Percentiles rank a stretch among this genome's conserved stretches.
These are phyloP conservation scores for Calonectria pseudoturangicola DNA, from an alignment of 2,329 filamentous ascomycete species.

Conservation along the genomic window DNA sequence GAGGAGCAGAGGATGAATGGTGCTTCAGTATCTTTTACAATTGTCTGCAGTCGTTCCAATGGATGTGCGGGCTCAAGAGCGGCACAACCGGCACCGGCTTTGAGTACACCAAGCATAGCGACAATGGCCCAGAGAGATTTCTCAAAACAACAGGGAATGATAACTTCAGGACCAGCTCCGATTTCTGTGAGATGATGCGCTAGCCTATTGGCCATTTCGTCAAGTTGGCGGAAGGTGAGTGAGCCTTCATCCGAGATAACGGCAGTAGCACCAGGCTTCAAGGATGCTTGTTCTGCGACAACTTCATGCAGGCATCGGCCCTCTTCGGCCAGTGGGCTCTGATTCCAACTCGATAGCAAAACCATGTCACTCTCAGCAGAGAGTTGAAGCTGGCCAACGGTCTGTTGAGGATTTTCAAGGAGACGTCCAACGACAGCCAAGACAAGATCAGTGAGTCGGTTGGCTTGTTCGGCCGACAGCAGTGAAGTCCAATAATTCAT, in stretches of 20 bases:
- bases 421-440: background rate
- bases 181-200: background rate
- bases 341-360: background rate
- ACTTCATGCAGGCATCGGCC: background rate
- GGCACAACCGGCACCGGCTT: background rate
- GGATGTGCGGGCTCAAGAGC: constrained; percentile 11
- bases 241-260: background rate
- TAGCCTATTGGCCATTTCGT: constrained; percentile 2
- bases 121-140: constrained; percentile 8
- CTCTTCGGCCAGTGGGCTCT: background rate
- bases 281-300: background rate
- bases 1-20: constrained; percentile 2
- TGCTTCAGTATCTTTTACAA: background rate
- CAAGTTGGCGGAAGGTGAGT: background rate
- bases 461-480: background rate
- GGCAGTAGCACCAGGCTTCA: background rate
- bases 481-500: constrained; percentile 8
- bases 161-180: constrained; percentile 2
- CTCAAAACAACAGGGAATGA: constrained; percentile 9
- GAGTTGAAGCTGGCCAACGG: constrained; percentile 6
- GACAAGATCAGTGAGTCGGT: constrained; percentile 7
- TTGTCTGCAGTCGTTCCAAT: background rate
- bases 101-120: constrained; percentile 7
- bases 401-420: background rate
- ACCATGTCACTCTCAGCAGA: background rate